Percentiles rank a stretch among this genome's conserved stretches.
These are phyloP conservation scores for Xylaria bambusicola DNA, from an alignment of 495 filamentous ascomycete species.

Conservation along the genomic window DNA sequence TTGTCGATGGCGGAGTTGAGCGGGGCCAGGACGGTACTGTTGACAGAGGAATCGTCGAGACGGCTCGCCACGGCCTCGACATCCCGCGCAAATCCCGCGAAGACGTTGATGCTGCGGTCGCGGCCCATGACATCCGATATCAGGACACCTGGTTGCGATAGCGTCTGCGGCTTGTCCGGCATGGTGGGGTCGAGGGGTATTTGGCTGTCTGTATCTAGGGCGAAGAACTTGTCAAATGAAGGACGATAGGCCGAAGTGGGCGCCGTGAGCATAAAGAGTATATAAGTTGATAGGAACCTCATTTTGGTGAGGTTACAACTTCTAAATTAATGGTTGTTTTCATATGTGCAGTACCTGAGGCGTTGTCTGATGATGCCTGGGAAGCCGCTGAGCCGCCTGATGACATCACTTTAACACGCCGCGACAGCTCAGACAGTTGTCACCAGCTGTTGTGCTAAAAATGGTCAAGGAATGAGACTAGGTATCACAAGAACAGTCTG, in stretches of 20 bases:
- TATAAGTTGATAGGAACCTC: slow-evolving; percentile 20
- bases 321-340: background rate
- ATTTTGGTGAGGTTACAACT: slow-evolving; percentile 18
- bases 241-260: slow-evolving; percentile 24
- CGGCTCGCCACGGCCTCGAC: slow-evolving; percentile 71
- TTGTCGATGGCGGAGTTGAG: slow-evolving; percentile 76
- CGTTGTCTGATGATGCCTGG: background rate
- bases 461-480: background rate
- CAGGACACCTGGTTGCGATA: slow-evolving; percentile 47
- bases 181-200: slow-evolving; percentile 37
- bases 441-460: background rate
- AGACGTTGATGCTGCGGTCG: slow-evolving; percentile 81
- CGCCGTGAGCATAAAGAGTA: slow-evolving; percentile 20
- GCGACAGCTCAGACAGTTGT: background rate
- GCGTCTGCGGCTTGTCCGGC: slow-evolving; percentile 44
- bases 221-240: slow-evolving; percentile 15
- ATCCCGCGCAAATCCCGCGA: slow-evolving; percentile 81
- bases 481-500: background rate
- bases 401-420: slow-evolving; percentile 2
- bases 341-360: background rate
- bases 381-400: background rate
- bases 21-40: slow-evolving; percentile 90
- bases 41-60: slow-evolving; percentile 66
- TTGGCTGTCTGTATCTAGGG: slow-evolving; percentile 25
- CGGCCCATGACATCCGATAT: slow-evolving; percentile 86